Evolutionary conservation across 352 stramenopile species (phyloP).

Genomic region (Chrysophaeum taylorii): DNA sequence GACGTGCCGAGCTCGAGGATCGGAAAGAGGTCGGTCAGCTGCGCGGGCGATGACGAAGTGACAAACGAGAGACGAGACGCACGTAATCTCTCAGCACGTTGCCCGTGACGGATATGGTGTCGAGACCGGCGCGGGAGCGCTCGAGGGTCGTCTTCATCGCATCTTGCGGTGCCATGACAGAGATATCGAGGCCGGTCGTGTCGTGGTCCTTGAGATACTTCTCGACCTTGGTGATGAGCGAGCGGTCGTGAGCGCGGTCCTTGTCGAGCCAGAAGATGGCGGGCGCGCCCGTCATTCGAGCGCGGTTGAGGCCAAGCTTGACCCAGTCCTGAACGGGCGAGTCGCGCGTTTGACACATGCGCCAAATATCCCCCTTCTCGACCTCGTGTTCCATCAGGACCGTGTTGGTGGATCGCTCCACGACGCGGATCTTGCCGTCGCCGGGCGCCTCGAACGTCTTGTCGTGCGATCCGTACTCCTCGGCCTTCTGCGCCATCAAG

Average conservation of each 20-base stretch:
- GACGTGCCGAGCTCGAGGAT: slow-evolving; percentile 63
- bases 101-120: slow-evolving; percentile 64
- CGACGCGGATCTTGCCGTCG: slow-evolving; percentile 32
- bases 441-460: slow-evolving; percentile 60
- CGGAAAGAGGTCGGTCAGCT: slow-evolving; percentile 64
- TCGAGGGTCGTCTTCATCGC: slow-evolving; percentile 47
- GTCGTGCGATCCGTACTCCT: slow-evolving; percentile 67
- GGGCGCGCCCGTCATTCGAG: slow-evolving; percentile 42
- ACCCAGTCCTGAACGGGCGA: slow-evolving; percentile 62
- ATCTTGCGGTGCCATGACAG: slow-evolving; percentile 58
- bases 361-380: slow-evolving; percentile 56
- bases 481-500: slow-evolving; percentile 60
- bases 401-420: slow-evolving; percentile 9
- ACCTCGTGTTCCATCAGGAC: slow-evolving; percentile 45
- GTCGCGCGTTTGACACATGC: slow-evolving; percentile 65
- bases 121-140: slow-evolving; percentile 44
- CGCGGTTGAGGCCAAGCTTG: slow-evolving; percentile 47
- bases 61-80: too few species aligned
- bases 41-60: too few species aligned
- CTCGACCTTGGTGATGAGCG: slow-evolving; percentile 51
- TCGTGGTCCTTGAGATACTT: slow-evolving; percentile 51
- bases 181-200: slow-evolving; percentile 52
- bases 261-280: slow-evolving; percentile 66
- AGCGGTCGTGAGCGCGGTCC: slow-evolving; percentile 50
- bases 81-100: slow-evolving; percentile 68